A percentile compares a stretch with the other conserved stretches of the same genome.
phyloP scores from a whole-genome alignment of 345 rosid species.

The Arabis alpina region DNA sequence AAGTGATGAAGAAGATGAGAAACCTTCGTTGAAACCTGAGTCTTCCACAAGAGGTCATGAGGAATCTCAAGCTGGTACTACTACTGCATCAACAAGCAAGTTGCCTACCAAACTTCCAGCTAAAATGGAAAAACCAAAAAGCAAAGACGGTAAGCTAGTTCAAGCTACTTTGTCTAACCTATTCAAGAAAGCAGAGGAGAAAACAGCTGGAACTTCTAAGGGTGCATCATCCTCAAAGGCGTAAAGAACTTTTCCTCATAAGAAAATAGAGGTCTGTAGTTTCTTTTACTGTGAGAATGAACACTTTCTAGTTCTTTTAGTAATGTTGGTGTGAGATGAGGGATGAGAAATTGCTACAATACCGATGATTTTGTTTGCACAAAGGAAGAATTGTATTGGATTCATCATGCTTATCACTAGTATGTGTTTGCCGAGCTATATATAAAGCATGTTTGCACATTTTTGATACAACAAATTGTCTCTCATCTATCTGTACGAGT shows the following conservation, averaged over 20 bases:
- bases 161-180: slow-evolving; percentile 77
- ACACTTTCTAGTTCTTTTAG: slow-evolving; percentile 11
- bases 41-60: slow-evolving; percentile 29
- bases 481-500: slow-evolving; percentile 26
- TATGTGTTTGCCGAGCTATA: slow-evolving; percentile 16
- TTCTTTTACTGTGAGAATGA: slow-evolving; percentile 24
- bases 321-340: slow-evolving; percentile 14
- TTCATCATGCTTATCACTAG: neutral
- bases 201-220: slow-evolving; percentile 43
- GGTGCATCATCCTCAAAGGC: slow-evolving; percentile 28
- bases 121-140: slow-evolving; percentile 41
- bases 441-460: slow-evolving; percentile 16
- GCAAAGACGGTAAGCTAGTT: slow-evolving; percentile 60
- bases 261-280: slow-evolving; percentile 27
- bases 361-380: neutral
- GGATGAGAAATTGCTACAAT: slow-evolving; percentile 4
- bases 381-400: slow-evolving; percentile 18
- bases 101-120: slow-evolving; percentile 36
- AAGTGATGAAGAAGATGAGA: slow-evolving; percentile 55
- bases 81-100: slow-evolving; percentile 42
- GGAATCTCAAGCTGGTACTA: slow-evolving; percentile 30
- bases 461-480: slow-evolving; percentile 5
- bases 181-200: slow-evolving; percentile 72
- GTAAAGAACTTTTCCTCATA: neutral
- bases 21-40: slow-evolving; percentile 42